Conservation (phyloP, 306 rosid species). For the Rosa lucieae region DNA sequence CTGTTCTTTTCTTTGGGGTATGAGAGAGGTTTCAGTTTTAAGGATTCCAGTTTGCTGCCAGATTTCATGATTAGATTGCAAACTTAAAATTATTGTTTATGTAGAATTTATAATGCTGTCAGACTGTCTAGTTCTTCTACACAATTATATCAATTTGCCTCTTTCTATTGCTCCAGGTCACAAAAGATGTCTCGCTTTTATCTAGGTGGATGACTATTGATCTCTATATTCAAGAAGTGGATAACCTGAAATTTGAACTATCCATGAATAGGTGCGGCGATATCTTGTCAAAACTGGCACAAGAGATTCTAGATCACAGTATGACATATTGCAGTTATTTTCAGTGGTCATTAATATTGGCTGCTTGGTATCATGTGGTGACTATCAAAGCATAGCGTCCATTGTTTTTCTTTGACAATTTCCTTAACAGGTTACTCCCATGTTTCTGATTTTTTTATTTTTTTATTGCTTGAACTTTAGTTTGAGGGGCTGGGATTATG, state of each 20-base stretch:
- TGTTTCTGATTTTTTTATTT: neutral
- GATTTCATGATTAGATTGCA: neutral
- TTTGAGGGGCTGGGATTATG: neutral
- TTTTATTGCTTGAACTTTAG: neutral
- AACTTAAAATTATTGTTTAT: neutral
- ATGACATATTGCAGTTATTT: constrained; percentile 25
- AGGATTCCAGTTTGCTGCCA: neutral
- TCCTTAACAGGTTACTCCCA: neutral
- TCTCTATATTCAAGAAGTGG: constrained; percentile 81
- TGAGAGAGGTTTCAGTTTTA: neutral
- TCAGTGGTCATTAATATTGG: neutral
- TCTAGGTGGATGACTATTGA: constrained; percentile 96
- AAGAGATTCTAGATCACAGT: constrained; percentile 77
- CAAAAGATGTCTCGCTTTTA: constrained; percentile 80
- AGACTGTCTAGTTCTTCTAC: neutral
- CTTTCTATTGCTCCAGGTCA: constrained; percentile 58
- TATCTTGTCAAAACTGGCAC: constrained; percentile 57
- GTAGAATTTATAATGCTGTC: neutral
- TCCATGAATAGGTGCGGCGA: constrained; percentile 88
- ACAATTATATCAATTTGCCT: neutral
- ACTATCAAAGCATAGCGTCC: neutral
- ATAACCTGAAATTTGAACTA: constrained; percentile 85
- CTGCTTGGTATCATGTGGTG: neutral
- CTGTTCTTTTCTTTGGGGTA: neutral
- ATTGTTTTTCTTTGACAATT: neutral